Evolutionary conservation across 2,329 filamentous ascomycete species (phyloP).

Genomic region (Triangularia verruculosa): DNA sequence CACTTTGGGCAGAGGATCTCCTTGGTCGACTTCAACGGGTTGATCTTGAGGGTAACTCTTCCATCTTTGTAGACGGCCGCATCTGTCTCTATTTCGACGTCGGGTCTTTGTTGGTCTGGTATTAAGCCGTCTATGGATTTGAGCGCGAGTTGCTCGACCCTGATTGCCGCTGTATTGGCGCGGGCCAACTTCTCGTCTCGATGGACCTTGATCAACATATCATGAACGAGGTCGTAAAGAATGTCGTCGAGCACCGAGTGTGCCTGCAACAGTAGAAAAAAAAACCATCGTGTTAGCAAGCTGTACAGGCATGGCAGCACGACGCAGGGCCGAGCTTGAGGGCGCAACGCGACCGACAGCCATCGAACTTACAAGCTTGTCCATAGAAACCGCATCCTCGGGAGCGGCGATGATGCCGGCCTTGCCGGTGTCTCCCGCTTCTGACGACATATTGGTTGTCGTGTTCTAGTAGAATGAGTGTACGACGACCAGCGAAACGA

Average conservation of each 20-base stretch:
- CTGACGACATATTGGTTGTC: constrained; percentile 28
- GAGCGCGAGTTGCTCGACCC: constrained; percentile 59
- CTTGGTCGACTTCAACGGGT: constrained; percentile 66
- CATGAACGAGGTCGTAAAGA: constrained; percentile 73
- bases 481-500: neutral
- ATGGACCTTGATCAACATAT: constrained; percentile 70
- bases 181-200: constrained; percentile 75
- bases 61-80: constrained; percentile 69
- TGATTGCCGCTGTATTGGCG: constrained; percentile 61
- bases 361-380: constrained; percentile 52
- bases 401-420: constrained; percentile 56
- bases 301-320: constrained; percentile 1
- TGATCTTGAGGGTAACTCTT: constrained; percentile 65
- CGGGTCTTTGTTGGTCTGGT: constrained; percentile 52
- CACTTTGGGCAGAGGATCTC: constrained; percentile 74
- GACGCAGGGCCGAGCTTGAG: neutral
- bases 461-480: neutral
- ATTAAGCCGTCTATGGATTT: constrained; percentile 53
- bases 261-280: constrained; percentile 41
- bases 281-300: constrained; percentile 13
- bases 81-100: constrained; percentile 62
- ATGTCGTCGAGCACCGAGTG: constrained; percentile 70
- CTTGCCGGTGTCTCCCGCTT: constrained; percentile 43
- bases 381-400: constrained; percentile 51
- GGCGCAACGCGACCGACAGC: neutral